A percentile compares a stretch with the other conserved stretches of the same genome.
Evolutionary conservation across 163 green algal genomes (phyloP).

Genomic region (Smithsoniella earleae): DNA sequence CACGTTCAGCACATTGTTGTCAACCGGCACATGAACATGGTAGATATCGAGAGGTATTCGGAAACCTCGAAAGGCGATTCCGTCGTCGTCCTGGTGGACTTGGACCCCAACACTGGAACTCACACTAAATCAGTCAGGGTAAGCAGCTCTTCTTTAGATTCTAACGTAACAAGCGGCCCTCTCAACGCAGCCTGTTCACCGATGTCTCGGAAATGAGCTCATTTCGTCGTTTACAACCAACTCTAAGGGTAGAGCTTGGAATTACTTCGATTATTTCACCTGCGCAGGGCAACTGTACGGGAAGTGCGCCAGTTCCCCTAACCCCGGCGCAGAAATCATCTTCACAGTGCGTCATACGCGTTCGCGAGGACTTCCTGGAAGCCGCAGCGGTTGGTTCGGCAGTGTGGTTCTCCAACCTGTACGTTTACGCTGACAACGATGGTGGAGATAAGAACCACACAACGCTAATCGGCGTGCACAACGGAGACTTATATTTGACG

Average conservation of each 20-base stretch:
- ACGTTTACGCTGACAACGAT: background rate
- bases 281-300: constrained; percentile 18
- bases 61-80: no score
- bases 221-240: no score
- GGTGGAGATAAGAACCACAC: background rate
- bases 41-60: background rate
- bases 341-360: constrained; percentile 1
- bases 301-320: background rate
- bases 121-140: no score
- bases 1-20: background rate
- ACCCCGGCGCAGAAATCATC: background rate
- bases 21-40: background rate
- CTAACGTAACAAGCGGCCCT: no score
- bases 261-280: no score
- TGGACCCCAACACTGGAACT: no score
- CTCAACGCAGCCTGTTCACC: no score
- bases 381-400: background rate
- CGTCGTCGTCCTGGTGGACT: no score
- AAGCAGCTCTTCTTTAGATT: no score
- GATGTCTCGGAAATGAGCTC: no score
- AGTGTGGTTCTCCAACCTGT: constrained; percentile 20
- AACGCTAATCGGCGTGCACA: constrained; percentile 1
- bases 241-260: no score
- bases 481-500: constrained; percentile 5
- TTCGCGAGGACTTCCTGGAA: constrained; percentile 18